phyloP scores from a whole-genome alignment of 306 rosid species.

The Dalbergia cochinchinensis region DNA sequence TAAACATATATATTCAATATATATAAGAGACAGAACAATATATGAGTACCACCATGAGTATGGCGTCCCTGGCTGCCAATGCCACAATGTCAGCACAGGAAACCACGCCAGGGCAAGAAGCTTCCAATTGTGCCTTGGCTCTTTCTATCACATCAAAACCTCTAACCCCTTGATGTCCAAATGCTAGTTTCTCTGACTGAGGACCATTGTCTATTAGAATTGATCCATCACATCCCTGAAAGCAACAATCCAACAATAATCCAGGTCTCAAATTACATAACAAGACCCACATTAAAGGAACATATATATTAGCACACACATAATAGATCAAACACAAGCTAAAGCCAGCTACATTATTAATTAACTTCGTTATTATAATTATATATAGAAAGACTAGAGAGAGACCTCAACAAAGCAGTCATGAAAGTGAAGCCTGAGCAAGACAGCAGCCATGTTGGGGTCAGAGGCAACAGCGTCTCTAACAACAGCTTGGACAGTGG shows the following conservation, averaged over 20 bases:
- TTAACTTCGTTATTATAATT: too few species aligned
- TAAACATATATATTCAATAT: background rate
- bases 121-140: slow-evolving; percentile 76
- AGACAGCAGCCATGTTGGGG: slow-evolving; percentile 61
- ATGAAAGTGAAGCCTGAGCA: slow-evolving; percentile 91
- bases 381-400: background rate
- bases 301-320: too few species aligned
- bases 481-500: slow-evolving; percentile 59
- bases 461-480: slow-evolving; percentile 56
- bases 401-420: slow-evolving; percentile 81
- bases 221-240: slow-evolving; percentile 95
- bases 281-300: background rate
- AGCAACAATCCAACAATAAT: background rate
- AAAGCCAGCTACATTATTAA: background rate
- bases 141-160: slow-evolving; percentile 82
- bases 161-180: slow-evolving; percentile 79
- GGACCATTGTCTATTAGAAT: slow-evolving; percentile 68
- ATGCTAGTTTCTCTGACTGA: slow-evolving; percentile 62
- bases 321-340: background rate
- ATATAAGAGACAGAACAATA: background rate
- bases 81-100: slow-evolving; percentile 93
- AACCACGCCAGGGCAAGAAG: slow-evolving; percentile 70
- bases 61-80: slow-evolving; percentile 91
- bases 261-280: background rate
- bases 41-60: slow-evolving; percentile 51